Base-by-base conservation (phyloP, 1,139 yeast species). In the Suhomyces atakaporum region DNA sequence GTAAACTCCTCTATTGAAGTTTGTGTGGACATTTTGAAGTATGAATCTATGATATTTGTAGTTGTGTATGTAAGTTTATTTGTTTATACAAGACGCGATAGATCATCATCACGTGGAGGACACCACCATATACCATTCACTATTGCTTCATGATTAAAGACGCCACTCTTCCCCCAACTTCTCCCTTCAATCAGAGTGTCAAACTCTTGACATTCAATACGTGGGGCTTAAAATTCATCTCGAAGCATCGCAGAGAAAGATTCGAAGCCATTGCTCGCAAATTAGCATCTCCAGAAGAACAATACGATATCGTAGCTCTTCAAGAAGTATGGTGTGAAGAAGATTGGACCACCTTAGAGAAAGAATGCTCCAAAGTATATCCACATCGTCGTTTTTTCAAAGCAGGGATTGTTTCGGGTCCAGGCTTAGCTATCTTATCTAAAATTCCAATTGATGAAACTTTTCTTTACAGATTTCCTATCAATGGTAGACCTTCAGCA, bases 401-500 rank as follows among this genome's bases (percentile, higher is more conserved):
- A 47, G 76, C 95, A 3, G 98, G 98, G 1, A 86, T 92, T 7
- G 51, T 92, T 3, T 66, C 95, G 0, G 99, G 99, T 0, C 97
- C 98, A 0, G 99, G 99, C 0, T 69, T 92, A 35, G 95, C 89
- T 0, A 69, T 92, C 4, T 60, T 94, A 33, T 86, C 96, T 7
- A 82, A 85, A 50, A 77, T 86, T 48, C 97, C 97, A 3, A 88
- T 92, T 22, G 80, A 75, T 34, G 78, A 81, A 20, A 79, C 96
- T 0, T 85, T 84, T 53, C 62, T 92, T 33, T 84, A 85, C 54
- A 66, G 96, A 28, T 92, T 87, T 55, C 95, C 97, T 1, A 77
- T 92, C 42, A 92, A 90, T 60, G 99, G 99, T 1, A 71, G 96
- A 33, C 95, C 97, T 1, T 80, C 90, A 25, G 98, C 98, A 1